phyloP scores from a whole-genome alignment of 768 basidiomycete genomes.

The Mycena sanguinolenta region DNA sequence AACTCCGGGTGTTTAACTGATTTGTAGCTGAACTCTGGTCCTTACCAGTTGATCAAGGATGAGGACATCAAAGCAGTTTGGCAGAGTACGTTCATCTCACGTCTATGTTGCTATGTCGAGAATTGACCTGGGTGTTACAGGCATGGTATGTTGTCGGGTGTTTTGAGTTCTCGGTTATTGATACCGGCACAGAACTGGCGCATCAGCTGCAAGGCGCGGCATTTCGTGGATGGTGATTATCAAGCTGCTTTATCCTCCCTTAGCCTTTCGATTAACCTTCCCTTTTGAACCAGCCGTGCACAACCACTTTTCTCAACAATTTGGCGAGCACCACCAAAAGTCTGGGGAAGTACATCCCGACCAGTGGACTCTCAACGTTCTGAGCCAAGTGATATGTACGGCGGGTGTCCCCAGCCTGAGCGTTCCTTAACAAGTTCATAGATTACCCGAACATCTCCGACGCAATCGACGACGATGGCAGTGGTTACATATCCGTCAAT shows the following conservation, averaged over 20 bases:
- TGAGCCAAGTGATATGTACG: conserved; percentile 39
- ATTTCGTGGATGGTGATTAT: conserved; percentile 36
- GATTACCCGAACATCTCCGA: conserved; percentile 42
- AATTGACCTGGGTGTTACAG: not conserved
- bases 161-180: not conserved
- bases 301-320: conserved; percentile 36
- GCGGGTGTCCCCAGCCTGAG: too few species aligned
- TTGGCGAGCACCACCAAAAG: conserved; percentile 25
- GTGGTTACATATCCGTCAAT: conserved; percentile 41
- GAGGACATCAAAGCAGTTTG: conserved; percentile 38
- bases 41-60: conserved; percentile 38
- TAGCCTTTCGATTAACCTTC: not conserved
- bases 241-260: not conserved
- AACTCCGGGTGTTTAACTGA: not conserved
- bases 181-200: conserved; percentile 34
- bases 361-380: conserved; percentile 36
- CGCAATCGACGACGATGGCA: conserved; percentile 43
- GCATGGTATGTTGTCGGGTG: conserved; percentile 20
- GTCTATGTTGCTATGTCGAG: too few species aligned
- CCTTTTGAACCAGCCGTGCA: conserved; percentile 36
- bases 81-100: conserved; percentile 21
- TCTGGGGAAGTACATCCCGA: conserved; percentile 27
- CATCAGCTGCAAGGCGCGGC: conserved; percentile 37
- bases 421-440: not conserved
- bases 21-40: conserved; percentile 33